Evolutionary conservation across 108 stramenopile species (phyloP), one percentile per base, ranked within the genome.

Genomic region (Cyclotella cryptica): DNA sequence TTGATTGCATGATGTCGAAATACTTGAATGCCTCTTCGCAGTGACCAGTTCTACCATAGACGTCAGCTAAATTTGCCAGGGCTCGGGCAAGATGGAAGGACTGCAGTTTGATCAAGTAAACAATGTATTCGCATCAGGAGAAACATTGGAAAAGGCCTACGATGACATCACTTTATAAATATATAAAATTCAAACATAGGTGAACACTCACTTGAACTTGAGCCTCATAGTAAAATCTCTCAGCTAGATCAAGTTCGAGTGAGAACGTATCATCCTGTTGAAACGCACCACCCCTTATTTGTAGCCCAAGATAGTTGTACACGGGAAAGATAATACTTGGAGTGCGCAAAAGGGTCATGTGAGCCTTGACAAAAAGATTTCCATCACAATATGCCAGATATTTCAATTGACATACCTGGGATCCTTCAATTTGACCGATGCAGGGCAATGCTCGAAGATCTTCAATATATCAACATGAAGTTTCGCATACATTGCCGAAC

Each of bases 361-460:
- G n/a, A 49, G 3, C 9, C 15, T 3, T 9, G 47, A n/a, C n/a
- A 17, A 49, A 49, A n/a, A 3, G n/a, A 49, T n/a, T 1, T 49
- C 9, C 47, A 7, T 1, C 3, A 9, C 3, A 9, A 3, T n/a
- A n/a, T 49, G 9, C 9, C 18, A n/a, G 15, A 49, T n/a, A 49
- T 49, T 1, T n/a, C 3, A 17, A 58, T 17, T 6, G 19, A 28
- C 57, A 26, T 9, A 58, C 57, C 57, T 60, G 27, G 58, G 17
- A 41, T 78, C 77, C 62, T 80, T 80, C 73, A 80, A 42, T 39
- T 74, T 69, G 4, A 29, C 46, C 2, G 79, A 40, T 0, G 79
- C 79, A 12, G 79, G 79, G 45, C 79, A 80, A 24, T 74, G 39
- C 29, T 80, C 79, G 59, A 74, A 80, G 30, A 80, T 80, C 54